Conservation (phyloP, 495 filamentous ascomycete species). For the Aspergillus panamensis region DNA sequence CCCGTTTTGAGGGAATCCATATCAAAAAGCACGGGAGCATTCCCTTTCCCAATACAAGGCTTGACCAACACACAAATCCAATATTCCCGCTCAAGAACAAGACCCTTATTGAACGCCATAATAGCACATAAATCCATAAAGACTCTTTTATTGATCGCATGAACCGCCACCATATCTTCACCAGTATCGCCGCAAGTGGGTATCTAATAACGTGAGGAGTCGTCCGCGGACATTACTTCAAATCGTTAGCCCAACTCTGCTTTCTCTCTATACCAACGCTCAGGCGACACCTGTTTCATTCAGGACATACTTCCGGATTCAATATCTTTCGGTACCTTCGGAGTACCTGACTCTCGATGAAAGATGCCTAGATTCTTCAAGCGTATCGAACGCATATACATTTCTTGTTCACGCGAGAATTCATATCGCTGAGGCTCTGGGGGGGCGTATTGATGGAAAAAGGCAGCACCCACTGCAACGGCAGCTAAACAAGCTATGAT, state of each 20-base stretch:
- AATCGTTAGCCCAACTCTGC: not conserved
- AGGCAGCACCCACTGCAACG: slow-evolving; percentile 34
- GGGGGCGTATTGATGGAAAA: slow-evolving; percentile 34
- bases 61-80: not conserved
- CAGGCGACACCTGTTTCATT: not conserved
- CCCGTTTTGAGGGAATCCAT: no score
- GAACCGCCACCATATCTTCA: not conserved
- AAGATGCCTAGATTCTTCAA: slow-evolving; percentile 31
- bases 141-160: not conserved
- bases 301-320: slow-evolving; percentile 35
- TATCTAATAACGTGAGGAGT: slow-evolving; percentile 7
- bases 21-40: not conserved
- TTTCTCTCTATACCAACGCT: not conserved
- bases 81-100: not conserved
- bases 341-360: slow-evolving; percentile 24
- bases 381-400: slow-evolving; percentile 41
- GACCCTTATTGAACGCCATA: not conserved
- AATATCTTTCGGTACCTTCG: slow-evolving; percentile 21
- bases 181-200: not conserved
- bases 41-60: not conserved
- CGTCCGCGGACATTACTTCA: slow-evolving; percentile 4
- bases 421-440: slow-evolving; percentile 18
- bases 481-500: slow-evolving; percentile 37
- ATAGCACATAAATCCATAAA: not conserved
- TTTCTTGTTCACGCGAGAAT: slow-evolving; percentile 31